A percentile compares a stretch with the other conserved stretches of the same genome.
Conservation (phyloP, 345 rosid species). For the Durio zibethinus region DNA sequence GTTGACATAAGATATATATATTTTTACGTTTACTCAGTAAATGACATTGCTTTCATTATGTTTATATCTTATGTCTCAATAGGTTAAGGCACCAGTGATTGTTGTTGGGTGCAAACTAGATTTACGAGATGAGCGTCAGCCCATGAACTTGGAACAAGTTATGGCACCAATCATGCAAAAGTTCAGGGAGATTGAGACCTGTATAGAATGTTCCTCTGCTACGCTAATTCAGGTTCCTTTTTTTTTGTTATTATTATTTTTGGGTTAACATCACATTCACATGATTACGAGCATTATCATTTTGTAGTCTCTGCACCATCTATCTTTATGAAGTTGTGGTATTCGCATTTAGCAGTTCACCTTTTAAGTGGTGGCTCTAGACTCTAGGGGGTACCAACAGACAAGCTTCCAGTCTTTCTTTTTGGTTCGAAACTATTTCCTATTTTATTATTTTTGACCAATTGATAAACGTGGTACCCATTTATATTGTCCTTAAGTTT, state of each 20-base stretch:
- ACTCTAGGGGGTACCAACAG: background rate
- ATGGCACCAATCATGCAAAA: slow-evolving; percentile 82
- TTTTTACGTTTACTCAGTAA: background rate
- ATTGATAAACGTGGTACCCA: background rate
- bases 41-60: background rate
- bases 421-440: background rate
- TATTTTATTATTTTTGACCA: background rate
- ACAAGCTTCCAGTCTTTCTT: background rate
- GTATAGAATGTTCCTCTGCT: slow-evolving; percentile 79
- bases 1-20: background rate
- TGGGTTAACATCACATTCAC: background rate
- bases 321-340: background rate
- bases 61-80: background rate
- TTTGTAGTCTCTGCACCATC: background rate
- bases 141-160: slow-evolving; percentile 54
- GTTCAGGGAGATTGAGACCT: slow-evolving; percentile 79
- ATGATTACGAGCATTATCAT: background rate
- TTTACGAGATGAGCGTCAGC: slow-evolving; percentile 55
- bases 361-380: background rate
- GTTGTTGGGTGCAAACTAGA: slow-evolving; percentile 90
- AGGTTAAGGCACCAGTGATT: slow-evolving; percentile 74
- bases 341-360: background rate
- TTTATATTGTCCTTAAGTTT: background rate
- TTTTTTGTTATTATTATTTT: background rate
- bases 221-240: slow-evolving; percentile 60